Base-by-base conservation (phyloP, 768 basidiomycete species). In the Clitopilus passeckerianus region DNA sequence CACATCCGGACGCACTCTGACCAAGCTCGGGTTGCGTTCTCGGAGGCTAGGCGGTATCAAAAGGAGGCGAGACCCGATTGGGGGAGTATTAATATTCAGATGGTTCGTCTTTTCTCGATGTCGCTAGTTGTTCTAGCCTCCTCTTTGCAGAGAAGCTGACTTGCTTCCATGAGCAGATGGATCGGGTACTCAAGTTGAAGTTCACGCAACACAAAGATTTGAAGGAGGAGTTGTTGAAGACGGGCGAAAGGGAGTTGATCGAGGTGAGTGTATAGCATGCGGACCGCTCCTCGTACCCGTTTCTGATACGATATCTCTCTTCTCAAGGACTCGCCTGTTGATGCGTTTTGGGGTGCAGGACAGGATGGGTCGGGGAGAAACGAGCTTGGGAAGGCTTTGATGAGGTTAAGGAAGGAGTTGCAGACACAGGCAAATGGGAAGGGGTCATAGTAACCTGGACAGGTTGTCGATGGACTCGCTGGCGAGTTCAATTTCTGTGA, bases 321-420 rank as follows among this genome's bases (percentile, higher is more conserved):
- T n/a, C n/a, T n/a, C 27, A 30, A 89, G 87, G 81, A 87, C 64
- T 89, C 87, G 14, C 83, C 85, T 54, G 82, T 82, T 61, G 90
- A 91, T 66, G 74, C 86, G 34, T 90, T 90, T 69, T 91, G 89
- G 87, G 89, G 89, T 9, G 71, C 83, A 60, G 89, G 89, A 1
- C 75, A 78, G 20, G 83, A 91, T 70, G 75, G 79, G 20, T 71
- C 74, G 63, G 89, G 89, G 10, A 81, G 82, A 43, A 91, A 91
- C 62, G 86, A 91, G 69, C 81, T 91, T 27, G 90, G 89, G 24
- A 88, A 86, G 66, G 83, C 86, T 10, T 76, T 90, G 16, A 80
- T 83, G 65, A 80, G 86, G 62, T 71, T 91, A 65, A 77, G 89
- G 61, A 70, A 50, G 46, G 46, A 50, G 18, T 23, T 50, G 20